Evolutionary conservation across 352 stramenopile genomes (phyloP), one percentile per base, ranked within the genome.

Genomic region (Pythium brachiatum): DNA sequence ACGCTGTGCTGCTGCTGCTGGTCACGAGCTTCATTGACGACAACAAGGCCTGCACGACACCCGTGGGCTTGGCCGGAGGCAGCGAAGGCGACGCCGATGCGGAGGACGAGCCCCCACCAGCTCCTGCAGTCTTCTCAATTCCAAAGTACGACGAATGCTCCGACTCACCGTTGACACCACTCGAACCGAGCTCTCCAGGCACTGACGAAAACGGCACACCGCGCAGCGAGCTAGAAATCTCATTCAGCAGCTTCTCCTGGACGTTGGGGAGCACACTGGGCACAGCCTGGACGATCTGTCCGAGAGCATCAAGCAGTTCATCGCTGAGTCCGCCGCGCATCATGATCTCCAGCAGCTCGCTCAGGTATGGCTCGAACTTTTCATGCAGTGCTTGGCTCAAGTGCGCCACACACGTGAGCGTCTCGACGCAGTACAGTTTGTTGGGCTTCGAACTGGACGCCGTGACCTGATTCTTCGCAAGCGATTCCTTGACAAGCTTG

Each of bases 211-310:
- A 94, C 3, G 85, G 76, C 8, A 83, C 75, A 12, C 95, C 94
- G 25, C 92, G 89, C 13, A 99, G 73, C 55, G 95, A 97, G 15
- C 89, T 81, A n/a, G 95, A 99, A 23, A 99, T 95, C 63, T 98
- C 95, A 60, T 98, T 95, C 34, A 99, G 79, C 15, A 99, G 73
- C 18, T 96, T 85, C 53, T 98, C 89, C 72, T 99, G 91, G 21
- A 99, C 96, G 27, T 83, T 82, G 1, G 81, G 69, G n/a, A 97
- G 67, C 15, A 94, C 75, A 25, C 82, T 96, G 8, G 97, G 96
- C 11, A 99, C 75, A 66, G 81, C 93, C 1, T 77, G 66, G 1
- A 92, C 89, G 57, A 99, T 95, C 6, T 95, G 90, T 1, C 94
- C 74, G 2, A 99, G 75, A 18, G 95, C 92, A 34, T 96, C 81